Conservation (phyloP, 2,329 filamentous ascomycete genomes). For the Fusarium nisikadoi region DNA sequence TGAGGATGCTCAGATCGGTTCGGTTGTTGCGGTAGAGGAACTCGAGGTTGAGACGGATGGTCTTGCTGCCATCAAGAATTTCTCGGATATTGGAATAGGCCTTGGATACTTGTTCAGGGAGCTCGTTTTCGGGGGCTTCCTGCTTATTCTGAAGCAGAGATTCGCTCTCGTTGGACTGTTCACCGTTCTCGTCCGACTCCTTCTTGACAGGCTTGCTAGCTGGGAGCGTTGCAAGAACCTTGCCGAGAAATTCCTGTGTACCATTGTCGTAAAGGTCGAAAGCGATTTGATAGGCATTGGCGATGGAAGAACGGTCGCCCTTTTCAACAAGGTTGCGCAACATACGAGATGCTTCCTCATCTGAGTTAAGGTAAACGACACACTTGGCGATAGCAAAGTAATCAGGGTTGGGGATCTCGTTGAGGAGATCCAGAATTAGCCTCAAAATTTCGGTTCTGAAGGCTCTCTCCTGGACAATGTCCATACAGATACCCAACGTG, state of each 20-base stretch:
- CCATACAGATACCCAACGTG: slow-evolving; percentile 95
- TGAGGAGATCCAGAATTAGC: slow-evolving; percentile 93
- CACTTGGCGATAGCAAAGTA: slow-evolving; percentile 99
- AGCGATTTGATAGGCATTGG: slow-evolving; percentile 95
- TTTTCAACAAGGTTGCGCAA: slow-evolving; percentile 83
- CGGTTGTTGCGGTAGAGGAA: slow-evolving; percentile 97
- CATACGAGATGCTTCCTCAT: slow-evolving; percentile 89
- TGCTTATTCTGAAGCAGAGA: slow-evolving; percentile 62
- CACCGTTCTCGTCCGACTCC: slow-evolving; percentile 56
- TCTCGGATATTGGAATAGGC: slow-evolving; percentile 72
- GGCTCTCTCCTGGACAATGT: slow-evolving; percentile 91
- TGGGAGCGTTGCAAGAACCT: slow-evolving; percentile 85
- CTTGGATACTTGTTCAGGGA: slow-evolving; percentile 64
- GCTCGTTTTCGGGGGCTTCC: slow-evolving; percentile 64
- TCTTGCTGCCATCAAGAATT: slow-evolving; percentile 88
- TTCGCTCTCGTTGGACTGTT: slow-evolving; percentile 57
- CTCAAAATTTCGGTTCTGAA: slow-evolving; percentile 86
- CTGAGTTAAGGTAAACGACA: slow-evolving; percentile 93
- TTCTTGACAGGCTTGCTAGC: slow-evolving; percentile 59
- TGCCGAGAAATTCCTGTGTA: slow-evolving; percentile 94
- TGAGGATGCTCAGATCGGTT: slow-evolving; percentile 89
- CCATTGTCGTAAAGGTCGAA: slow-evolving; percentile 99
- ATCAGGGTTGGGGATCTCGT: slow-evolving; percentile 90
- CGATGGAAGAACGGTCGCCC: slow-evolving; percentile 80
- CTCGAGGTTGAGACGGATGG: slow-evolving; percentile 93